phyloP scores from a whole-genome alignment of 2,329 filamentous ascomycete species.

The Fusarium sp. region DNA sequence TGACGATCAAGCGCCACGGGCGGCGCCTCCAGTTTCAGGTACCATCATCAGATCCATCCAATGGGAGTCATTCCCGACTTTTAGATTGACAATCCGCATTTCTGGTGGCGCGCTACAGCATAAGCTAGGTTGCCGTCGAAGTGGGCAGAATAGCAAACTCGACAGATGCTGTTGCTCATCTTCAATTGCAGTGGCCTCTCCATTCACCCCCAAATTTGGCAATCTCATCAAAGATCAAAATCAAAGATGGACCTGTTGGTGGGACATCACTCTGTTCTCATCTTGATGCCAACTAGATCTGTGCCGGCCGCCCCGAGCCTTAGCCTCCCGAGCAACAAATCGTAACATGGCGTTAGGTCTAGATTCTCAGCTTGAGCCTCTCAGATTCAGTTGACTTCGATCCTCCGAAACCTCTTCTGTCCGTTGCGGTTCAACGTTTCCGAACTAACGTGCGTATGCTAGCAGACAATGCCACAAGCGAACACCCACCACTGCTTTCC shows the following conservation, averaged over 20 bases:
- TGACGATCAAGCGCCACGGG: constrained; percentile 38
- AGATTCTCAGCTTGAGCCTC: constrained; percentile 9
- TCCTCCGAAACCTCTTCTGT: neutral
- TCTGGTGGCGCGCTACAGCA: constrained; percentile 31
- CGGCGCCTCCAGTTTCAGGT: constrained; percentile 41
- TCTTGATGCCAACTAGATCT: constrained; percentile 20
- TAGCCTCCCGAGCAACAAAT: constrained; percentile 11
- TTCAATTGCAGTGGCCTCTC: neutral
- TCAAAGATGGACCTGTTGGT: constrained; percentile 4
- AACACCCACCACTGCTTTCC: constrained; percentile 10
- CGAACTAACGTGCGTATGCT: neutral
- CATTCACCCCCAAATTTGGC: neutral
- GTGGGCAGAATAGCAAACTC: constrained; percentile 27
- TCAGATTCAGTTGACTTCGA: neutral
- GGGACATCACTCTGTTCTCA: constrained; percentile 12
- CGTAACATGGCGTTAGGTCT: constrained; percentile 31
- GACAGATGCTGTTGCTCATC: constrained; percentile 2
- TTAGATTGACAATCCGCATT: constrained; percentile 33
- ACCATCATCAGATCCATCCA: constrained; percentile 33
- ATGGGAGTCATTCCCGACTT: constrained; percentile 37
- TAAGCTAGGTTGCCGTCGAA: constrained; percentile 9
- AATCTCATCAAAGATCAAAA: neutral
- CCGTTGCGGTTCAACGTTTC: constrained; percentile 4
- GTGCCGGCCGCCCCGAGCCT: constrained; percentile 21
- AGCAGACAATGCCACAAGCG: constrained; percentile 4